Conservation (phyloP, 192 early-diverging fungal genomes). For the Gonapodya sp. region DNA sequence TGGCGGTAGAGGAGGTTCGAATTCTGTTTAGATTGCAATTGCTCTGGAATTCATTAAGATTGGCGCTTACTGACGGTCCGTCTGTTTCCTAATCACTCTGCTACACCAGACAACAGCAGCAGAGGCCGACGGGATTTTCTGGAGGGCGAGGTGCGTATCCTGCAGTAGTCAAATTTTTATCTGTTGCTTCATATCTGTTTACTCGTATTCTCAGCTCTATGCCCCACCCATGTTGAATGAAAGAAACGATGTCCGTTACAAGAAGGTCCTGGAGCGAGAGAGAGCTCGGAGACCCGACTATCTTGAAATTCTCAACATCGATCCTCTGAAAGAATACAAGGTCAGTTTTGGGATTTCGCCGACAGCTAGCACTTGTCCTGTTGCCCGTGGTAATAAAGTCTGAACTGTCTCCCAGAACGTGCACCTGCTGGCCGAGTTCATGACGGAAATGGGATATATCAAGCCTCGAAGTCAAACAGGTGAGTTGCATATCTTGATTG, state of each 20-base stretch:
- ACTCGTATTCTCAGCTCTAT: neutral
- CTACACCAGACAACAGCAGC: neutral
- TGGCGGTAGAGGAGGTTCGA: too few relatives aligned
- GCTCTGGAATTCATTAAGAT: neutral
- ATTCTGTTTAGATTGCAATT: too few relatives aligned
- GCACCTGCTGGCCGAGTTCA: neutral
- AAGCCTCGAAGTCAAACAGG: neutral
- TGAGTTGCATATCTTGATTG: neutral
- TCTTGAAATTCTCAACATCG: neutral
- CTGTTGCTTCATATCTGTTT: neutral
- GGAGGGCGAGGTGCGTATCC: neutral
- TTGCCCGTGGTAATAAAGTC: too few relatives aligned
- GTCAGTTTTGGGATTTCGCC: too few relatives aligned
- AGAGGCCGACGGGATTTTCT: neutral
- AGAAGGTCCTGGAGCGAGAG: neutral
- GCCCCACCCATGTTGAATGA: neutral
- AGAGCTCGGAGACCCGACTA: neutral
- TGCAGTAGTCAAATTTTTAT: too few relatives aligned
- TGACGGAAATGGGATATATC: slow-evolving; percentile 8
- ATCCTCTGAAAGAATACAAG: neutral
- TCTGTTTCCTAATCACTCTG: neutral
- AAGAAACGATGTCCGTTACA: neutral
- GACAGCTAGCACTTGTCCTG: too few relatives aligned
- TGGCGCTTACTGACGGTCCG: neutral
- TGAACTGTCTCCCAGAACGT: neutral